Conservation (phyloP, 106 monocot species). For the Phalaenopsis equestris region DNA sequence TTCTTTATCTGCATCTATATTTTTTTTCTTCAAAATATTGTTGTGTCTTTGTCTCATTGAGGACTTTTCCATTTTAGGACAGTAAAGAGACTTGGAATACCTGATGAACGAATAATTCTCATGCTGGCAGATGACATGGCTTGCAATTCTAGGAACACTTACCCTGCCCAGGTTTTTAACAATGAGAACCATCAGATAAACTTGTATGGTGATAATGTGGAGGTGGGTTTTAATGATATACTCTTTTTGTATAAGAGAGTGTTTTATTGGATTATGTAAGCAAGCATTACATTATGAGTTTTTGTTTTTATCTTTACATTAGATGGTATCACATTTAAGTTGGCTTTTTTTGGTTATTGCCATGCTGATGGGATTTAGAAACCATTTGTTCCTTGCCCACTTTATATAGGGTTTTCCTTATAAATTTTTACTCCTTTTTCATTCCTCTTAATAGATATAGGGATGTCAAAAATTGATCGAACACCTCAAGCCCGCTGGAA, state of each 20-base stretch:
- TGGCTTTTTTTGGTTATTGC: neutral
- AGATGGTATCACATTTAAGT: neutral
- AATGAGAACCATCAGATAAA: conserved; percentile 98
- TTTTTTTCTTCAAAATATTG: neutral
- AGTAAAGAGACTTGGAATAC: conserved; percentile 91
- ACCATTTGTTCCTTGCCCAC: neutral
- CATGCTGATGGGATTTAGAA: neutral
- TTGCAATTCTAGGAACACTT: conserved; percentile 91
- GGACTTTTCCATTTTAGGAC: conserved; percentile 41
- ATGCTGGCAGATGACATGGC: conserved; percentile 99
- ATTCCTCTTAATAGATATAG: neutral
- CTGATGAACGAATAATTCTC: conserved; percentile 96
- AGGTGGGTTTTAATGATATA: conserved; percentile 43
- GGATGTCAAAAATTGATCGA: too few species aligned
- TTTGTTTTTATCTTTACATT: neutral
- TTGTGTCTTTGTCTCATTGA: neutral
- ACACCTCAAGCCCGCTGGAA: too few species aligned
- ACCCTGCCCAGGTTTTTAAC: conserved; percentile 96
- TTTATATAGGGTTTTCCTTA: neutral
- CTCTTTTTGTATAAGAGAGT: neutral
- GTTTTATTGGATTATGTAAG: neutral
- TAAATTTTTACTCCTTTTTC: neutral
- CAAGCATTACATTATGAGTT: neutral
- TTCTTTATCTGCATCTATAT: neutral
- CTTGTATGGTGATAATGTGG: conserved; percentile 97